Percentiles rank a stretch among this genome's conserved stretches.
These are phyloP conservation scores for Scenedesmus sp. DNA, from an alignment of 163 green algal species.

Conservation along the genomic window DNA sequence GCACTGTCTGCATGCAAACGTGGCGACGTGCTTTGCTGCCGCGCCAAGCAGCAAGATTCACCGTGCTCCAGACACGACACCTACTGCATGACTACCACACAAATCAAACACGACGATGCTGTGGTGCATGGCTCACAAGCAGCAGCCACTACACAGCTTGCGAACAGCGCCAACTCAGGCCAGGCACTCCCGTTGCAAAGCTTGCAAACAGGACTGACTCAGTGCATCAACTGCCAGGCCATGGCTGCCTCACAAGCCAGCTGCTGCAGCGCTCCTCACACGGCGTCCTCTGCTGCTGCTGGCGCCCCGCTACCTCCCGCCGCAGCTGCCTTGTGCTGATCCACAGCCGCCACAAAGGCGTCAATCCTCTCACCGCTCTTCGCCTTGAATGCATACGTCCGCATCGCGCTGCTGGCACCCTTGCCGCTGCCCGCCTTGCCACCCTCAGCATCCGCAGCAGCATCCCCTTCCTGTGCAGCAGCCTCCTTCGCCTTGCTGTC, in stretches of 20 bases:
- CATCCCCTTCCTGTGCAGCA: neutral
- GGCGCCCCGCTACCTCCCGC: neutral
- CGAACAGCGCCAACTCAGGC: too few relatives aligned
- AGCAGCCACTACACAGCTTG: too few relatives aligned
- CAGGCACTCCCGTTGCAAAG: too few relatives aligned
- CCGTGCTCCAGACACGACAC: too few relatives aligned
- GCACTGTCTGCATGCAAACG: too few relatives aligned
- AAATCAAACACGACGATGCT: too few relatives aligned
- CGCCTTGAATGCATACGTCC: slow-evolving; percentile 41
- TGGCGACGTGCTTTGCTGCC: too few relatives aligned
- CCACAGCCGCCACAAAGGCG: slow-evolving; percentile 26
- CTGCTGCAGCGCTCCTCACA: neutral
- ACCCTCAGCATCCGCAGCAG: neutral
- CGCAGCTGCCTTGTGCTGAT: slow-evolving; percentile 18
- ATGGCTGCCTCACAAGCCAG: neutral
- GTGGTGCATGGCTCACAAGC: too few relatives aligned
- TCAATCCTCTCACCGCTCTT: slow-evolving; percentile 46
- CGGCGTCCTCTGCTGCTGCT: slow-evolving; percentile 18
- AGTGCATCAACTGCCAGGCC: neutral
- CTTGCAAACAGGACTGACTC: too few relatives aligned
- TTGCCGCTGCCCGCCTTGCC: neutral
- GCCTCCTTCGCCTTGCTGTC: neutral
- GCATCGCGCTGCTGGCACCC: slow-evolving; percentile 2
- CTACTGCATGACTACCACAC: too few relatives aligned
- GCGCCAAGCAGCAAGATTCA: too few relatives aligned